Conservation (phyloP, 2,329 filamentous ascomycete species). For the Arthrobotrys megalospora region DNA sequence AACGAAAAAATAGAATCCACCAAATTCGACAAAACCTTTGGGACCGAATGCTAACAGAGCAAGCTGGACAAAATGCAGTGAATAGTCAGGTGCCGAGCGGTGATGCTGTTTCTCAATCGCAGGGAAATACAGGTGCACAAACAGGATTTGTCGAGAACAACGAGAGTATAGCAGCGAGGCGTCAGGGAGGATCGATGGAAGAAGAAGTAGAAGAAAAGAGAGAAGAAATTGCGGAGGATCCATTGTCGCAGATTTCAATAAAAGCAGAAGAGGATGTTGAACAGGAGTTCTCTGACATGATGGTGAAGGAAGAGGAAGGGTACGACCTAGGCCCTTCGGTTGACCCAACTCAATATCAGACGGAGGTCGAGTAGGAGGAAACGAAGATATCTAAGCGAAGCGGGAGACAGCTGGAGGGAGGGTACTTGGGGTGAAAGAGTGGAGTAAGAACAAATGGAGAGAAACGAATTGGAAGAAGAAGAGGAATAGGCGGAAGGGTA, state of each 20-base stretch:
- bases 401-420: background rate
- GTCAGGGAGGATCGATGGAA: background rate
- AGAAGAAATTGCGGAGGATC: background rate
- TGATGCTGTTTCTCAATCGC: too few relatives aligned
- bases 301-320: background rate
- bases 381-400: background rate
- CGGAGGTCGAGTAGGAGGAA: background rate
- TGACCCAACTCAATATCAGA: background rate
- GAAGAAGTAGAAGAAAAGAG: background rate
- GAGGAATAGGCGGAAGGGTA: too few relatives aligned
- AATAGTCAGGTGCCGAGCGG: too few relatives aligned
- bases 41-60: background rate
- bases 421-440: too few relatives aligned
- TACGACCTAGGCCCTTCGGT: background rate
- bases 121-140: too few relatives aligned
- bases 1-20: background rate
- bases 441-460: too few relatives aligned
- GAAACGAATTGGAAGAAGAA: too few relatives aligned
- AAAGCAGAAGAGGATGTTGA: background rate
- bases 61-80: too few relatives aligned
- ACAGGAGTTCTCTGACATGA: background rate
- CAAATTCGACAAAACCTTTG: background rate
- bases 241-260: background rate
- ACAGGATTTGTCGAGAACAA: too few relatives aligned
- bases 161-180: too few relatives aligned